These are phyloP conservation scores for Tausonia pullulans DNA, from an alignment of 1,284 basidiomycete genomes.

Conservation along the genomic window DNA sequence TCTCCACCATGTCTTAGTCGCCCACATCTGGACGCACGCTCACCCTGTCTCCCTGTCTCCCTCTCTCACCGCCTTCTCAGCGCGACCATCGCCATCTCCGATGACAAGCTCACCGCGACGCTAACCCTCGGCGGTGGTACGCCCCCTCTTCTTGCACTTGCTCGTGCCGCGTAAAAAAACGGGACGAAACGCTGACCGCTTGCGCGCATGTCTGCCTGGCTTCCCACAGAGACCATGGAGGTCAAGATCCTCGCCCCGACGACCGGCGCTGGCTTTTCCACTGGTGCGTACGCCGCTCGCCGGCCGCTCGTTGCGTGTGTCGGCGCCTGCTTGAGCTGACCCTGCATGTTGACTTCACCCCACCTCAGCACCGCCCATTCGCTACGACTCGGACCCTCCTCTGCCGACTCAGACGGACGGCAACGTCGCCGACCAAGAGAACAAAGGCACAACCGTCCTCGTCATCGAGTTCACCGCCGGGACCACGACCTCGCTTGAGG, in stretches of 20 bases:
- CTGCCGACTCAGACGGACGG: conserved; percentile 37
- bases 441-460: conserved; percentile 10
- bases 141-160: too few species aligned
- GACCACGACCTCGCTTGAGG: conserved; percentile 23
- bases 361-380: conserved; percentile 28
- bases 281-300: conserved; percentile 36
- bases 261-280: conserved; percentile 47
- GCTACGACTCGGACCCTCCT: conserved; percentile 51
- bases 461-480: conserved; percentile 7
- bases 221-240: conserved; percentile 39
- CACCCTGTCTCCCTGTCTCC: not conserved
- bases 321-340: too few species aligned
- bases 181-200: too few species aligned
- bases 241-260: conserved; percentile 49
- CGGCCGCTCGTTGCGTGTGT: too few species aligned
- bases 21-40: conserved; percentile 27
- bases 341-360: not conserved
- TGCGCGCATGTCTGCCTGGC: too few species aligned
- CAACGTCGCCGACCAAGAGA: conserved; percentile 14
- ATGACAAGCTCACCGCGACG: conserved; percentile 45
- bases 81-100: conserved; percentile 34
- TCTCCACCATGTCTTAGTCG: too few species aligned
- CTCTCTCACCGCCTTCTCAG: conserved; percentile 18
- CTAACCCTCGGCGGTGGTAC: conserved; percentile 54
- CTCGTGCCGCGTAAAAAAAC: too few species aligned